These are phyloP conservation scores for Pseudopithomyces chartarum DNA, from an alignment of 2,329 filamentous ascomycete genomes.

Conservation along the genomic window DNA sequence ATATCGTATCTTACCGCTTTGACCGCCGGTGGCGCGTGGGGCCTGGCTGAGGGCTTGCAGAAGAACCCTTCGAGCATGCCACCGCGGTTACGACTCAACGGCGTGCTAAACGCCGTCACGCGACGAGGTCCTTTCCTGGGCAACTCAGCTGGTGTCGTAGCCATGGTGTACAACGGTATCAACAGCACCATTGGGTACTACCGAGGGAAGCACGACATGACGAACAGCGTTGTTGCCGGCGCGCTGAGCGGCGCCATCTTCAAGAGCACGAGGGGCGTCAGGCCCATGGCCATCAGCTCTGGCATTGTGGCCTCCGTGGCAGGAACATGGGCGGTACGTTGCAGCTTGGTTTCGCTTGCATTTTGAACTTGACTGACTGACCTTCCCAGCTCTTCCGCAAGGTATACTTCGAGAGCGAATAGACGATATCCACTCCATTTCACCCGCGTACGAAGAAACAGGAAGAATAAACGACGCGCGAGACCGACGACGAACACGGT, in stretches of 20 bases:
- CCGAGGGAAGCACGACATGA: slow-evolving; percentile 65
- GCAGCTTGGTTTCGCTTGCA: background rate
- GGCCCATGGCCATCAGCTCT: slow-evolving; percentile 93
- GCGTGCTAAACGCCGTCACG: slow-evolving; percentile 92
- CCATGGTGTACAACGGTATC: slow-evolving; percentile 90
- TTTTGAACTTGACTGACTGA: slow-evolving; percentile 11
- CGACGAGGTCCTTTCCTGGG: slow-evolving; percentile 91
- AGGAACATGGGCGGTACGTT: slow-evolving; percentile 79
- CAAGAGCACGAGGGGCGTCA: slow-evolving; percentile 88
- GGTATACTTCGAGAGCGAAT: slow-evolving; percentile 28
- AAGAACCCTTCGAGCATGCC: slow-evolving; percentile 72
- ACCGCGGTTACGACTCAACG: slow-evolving; percentile 91
- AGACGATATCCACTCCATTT: slow-evolving; percentile 6
- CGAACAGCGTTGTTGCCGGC: slow-evolving; percentile 86
- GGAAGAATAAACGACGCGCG: background rate
- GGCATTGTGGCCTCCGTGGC: slow-evolving; percentile 86
- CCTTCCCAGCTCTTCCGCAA: slow-evolving; percentile 22
- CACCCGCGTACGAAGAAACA: background rate
- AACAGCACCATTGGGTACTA: slow-evolving; percentile 48
- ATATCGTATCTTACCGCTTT: slow-evolving; percentile 91
- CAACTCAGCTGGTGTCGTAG: slow-evolving; percentile 93
- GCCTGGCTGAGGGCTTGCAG: slow-evolving; percentile 84
- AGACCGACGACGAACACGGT: background rate
- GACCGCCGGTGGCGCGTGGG: slow-evolving; percentile 86
- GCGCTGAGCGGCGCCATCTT: slow-evolving; percentile 90